Evolutionary conservation across 73 alveolate genomes (phyloP).

Genomic region (Breviolum minutum): DNA sequence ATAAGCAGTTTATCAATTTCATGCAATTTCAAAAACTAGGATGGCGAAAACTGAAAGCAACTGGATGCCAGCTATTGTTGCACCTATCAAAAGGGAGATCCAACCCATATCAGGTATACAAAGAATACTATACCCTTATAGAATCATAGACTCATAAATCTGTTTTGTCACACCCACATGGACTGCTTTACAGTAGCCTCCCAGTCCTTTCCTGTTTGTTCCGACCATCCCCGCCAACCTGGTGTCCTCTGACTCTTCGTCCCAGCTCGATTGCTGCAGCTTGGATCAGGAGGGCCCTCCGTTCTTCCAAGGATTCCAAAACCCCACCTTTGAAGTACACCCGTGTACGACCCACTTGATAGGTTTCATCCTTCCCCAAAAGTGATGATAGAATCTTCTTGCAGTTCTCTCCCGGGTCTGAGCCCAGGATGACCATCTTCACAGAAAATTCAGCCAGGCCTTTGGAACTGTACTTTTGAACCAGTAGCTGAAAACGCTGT

Average conservation of each 20-base stretch:
- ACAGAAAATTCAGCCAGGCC: slow-evolving; percentile 9
- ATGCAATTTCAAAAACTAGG: too few species aligned
- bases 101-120: too few species aligned
- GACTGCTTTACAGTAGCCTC: not conserved
- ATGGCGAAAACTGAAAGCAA: too few species aligned
- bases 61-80: too few species aligned
- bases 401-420: slow-evolving; percentile 62
- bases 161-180: too few species aligned
- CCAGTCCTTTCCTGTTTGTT: not conserved
- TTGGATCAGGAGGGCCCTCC: slow-evolving; percentile 79
- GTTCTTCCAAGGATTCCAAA: slow-evolving; percentile 70
- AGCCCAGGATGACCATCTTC: not conserved
- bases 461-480: slow-evolving; percentile 10
- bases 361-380: slow-evolving; percentile 48
- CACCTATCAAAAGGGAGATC: too few species aligned
- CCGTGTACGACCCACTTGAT: slow-evolving; percentile 92
- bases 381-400: slow-evolving; percentile 24
- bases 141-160: too few species aligned
- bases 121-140: too few species aligned
- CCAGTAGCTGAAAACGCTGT: slow-evolving; percentile 81
- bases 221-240: not conserved
- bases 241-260: slow-evolving; percentile 32
- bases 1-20: too few species aligned
- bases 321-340: slow-evolving; percentile 91
- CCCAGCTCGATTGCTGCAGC: slow-evolving; percentile 66